Base-by-base conservation (phyloP, 768 basidiomycete genomes). In the Gymnopilus dilepis region DNA sequence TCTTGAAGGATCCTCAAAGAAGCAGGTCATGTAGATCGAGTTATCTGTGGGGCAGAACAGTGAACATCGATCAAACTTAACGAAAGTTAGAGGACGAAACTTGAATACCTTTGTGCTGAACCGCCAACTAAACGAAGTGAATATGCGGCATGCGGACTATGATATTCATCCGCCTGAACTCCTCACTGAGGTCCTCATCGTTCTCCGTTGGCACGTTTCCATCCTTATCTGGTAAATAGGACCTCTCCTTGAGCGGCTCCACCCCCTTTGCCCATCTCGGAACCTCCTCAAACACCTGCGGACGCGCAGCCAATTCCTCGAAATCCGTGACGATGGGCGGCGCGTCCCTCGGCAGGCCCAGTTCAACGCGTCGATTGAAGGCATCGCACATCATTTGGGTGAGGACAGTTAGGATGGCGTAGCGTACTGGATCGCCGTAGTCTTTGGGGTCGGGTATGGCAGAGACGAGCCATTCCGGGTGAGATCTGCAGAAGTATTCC, bases 311-410 rank as follows among this genome's bases (percentile, higher is more conserved):
- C n/a, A 59, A 48, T 21, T 59, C 58, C n/a, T 59, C 58, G 28
- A 51, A 59, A 40, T 59, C 58, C 12, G n/a, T 21, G 11, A 59
- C 33, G 11, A 59, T 33, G 5, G 58, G 9, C 6, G 58, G 58
- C 22, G 58, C 58, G 30, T 59, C 50, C 24, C 58, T 50, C 5
- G 58, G 48, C 6, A 59, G 50, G 19, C 58, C 58, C 40, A 52
- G 24, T 11, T 51, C 52, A 22, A 59, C 48, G 21, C 52, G 48
- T 4, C 58, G 58, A 30, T 59, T 59, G 37, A 52, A 59, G 4
- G 58, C 45, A 17, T 30, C n/a, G 11, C 19, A 24, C 58, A 50
- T 59, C n/a, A 59, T 50, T 12, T 34, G 47, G 22, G 58, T 59
- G 26, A 59, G 50, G 5, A 30, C 30, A 8, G 58, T 48, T 31